Base-by-base conservation (phyloP, 1,284 basidiomycete species). In the Rhodotorula sp. region DNA sequence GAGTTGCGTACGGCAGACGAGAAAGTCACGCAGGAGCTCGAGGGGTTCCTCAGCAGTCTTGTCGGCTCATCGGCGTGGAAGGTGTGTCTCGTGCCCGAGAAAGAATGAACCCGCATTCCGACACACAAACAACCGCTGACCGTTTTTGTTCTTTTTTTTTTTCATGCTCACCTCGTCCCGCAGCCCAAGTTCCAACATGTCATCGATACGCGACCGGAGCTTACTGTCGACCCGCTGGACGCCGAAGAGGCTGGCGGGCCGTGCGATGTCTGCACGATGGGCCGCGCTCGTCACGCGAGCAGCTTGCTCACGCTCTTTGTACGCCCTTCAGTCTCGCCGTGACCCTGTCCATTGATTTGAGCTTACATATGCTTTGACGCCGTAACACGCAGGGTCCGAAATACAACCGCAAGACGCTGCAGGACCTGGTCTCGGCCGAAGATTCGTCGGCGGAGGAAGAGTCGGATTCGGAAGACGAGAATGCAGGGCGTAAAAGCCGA, bases 181-280 rank as follows among this genome's bases (percentile, higher is more conserved):
- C 60, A 67, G 60, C 71, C 67, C 28, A 43, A 43, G 2, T 74
- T 74, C 63, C 43, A 61, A 43, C n/a, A 62, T 2, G 64, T 49
- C 2, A 21, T 74, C 56, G 63, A 70, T 19, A 26, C 48, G 1
- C 55, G 65, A 1, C 73, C 73, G 3, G 55, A 57, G 18, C 45
- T 43, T 12, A 43, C 38, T 43, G 38, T 43, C 38, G 38, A 43
- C 38, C 38, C 38, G 38, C 12, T 65, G 21, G 19, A 16, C 8
- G 7, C 67, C 18, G 31, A 52, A 3, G 60, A 60, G 14, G 5
- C 31, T 1, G 66, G 58, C 28, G 49, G 23, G 2, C 28, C 67
- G 1, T 72, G 70, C 61, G 63, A 70, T 10, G 72, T 69, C 18
- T 73, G 72, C 58, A 34, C 60, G 8, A 64, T 60, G 65, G 70